Conservation (phyloP, 371 early-diverging fungal genomes). For the Apophysomyces variabilis region DNA sequence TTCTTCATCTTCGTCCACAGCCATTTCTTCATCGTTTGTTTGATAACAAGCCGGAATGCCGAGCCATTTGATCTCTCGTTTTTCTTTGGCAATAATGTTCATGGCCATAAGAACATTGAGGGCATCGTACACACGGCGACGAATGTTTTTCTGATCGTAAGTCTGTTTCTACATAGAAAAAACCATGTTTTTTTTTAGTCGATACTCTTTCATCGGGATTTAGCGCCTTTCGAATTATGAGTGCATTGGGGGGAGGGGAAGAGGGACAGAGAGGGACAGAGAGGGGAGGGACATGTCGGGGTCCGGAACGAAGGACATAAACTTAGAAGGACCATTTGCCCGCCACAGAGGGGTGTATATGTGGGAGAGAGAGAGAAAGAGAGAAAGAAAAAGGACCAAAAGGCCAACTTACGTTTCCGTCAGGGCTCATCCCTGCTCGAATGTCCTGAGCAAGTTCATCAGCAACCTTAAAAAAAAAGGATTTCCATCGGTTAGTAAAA, state of each 20-base stretch:
- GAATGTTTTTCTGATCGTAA: slow-evolving; percentile 77
- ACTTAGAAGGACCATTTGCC: too few species aligned
- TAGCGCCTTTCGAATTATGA: too few species aligned
- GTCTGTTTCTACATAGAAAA: slow-evolving; percentile 23
- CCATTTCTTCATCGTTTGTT: slow-evolving; percentile 93
- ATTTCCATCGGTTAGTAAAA: slow-evolving; percentile 17
- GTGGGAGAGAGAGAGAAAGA: too few species aligned
- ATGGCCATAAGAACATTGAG: slow-evolving; percentile 80
- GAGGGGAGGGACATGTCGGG: too few species aligned
- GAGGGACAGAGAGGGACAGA: too few species aligned
- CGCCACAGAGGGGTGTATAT: too few species aligned
- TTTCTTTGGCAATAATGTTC: slow-evolving; percentile 70
- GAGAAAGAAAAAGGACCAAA: too few species aligned
- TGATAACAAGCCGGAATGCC: slow-evolving; percentile 50
- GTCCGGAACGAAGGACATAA: too few species aligned
- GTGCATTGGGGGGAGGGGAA: too few species aligned
- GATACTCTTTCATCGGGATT: too few species aligned
- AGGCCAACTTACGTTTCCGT: slow-evolving; percentile 7
- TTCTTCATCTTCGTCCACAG: slow-evolving; percentile 49
- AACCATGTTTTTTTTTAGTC: neutral
- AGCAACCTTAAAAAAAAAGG: slow-evolving; percentile 21
- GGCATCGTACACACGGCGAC: slow-evolving; percentile 82
- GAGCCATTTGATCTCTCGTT: slow-evolving; percentile 74
- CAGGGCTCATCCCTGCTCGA: slow-evolving; percentile 8
- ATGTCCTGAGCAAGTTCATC: slow-evolving; percentile 35